Conservation (phyloP, 805 yeast genomes). For the Yamadazyma laniorum region DNA sequence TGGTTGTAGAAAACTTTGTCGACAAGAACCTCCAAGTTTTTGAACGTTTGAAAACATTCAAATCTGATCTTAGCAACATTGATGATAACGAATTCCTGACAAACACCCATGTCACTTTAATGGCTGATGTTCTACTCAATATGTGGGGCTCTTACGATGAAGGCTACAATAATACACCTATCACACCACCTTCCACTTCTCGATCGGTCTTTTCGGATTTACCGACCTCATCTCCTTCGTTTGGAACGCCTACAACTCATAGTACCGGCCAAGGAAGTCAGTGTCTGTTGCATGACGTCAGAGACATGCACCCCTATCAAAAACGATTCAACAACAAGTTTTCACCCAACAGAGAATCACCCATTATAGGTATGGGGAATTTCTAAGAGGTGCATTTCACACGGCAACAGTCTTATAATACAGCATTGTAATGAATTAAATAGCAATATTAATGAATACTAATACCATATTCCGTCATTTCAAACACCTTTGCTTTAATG, state of each 20-base stretch:
- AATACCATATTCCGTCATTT: too few species aligned
- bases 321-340: neutral
- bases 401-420: too few species aligned
- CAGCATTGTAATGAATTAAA: neutral
- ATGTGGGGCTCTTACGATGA: constrained; percentile 4
- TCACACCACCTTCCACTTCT: constrained; percentile 15
- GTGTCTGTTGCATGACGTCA: neutral
- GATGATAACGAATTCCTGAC: neutral
- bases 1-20: constrained; percentile 29
- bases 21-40: constrained; percentile 3
- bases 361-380: constrained; percentile 1
- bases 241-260: constrained; percentile 10
- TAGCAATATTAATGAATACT: neutral
- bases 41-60: neutral
- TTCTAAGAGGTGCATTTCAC: too few species aligned
- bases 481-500: neutral
- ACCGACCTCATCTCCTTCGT: constrained; percentile 13
- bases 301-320: neutral
- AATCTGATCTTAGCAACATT: neutral
- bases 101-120: constrained; percentile 4
- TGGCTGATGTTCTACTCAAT: constrained; percentile 8
- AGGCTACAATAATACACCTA: constrained; percentile 1
- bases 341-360: neutral
- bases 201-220: constrained; percentile 14
- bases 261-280: neutral